Evolutionary conservation across 1,284 basidiomycete species (phyloP), one percentile per base, ranked within the genome.

Genomic region (Phylloporus sp.): DNA sequence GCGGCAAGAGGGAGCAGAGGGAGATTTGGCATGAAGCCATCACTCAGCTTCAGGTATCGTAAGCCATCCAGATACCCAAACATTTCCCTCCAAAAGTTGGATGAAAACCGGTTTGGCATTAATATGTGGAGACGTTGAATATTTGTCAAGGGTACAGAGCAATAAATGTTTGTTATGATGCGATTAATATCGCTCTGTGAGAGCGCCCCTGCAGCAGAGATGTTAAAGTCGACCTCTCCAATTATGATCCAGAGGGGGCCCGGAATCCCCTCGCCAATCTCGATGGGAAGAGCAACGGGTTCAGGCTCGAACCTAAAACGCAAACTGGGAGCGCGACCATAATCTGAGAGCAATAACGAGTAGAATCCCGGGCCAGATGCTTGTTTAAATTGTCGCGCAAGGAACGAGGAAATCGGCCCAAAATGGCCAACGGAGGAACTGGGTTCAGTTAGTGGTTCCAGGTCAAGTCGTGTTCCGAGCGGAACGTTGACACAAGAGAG

Each of bases 401-500:
- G 7, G 19, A n/a, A 25, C 8, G 57, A 39, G 6, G 23, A 20
- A 25, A 58, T 39, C 17, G 29, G 37, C 14, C 2, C 23, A 39
- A 41, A 27, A 15, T 58, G 37, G 20, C 29, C n/a, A 25, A 41
- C 15, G n/a, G 35, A 39, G 37, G n/a, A n/a, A 11, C 15, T 7
- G 15, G 15, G n/a, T 58, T 58, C 37, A 11, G 7, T 5, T 41
- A 39, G 14, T 19, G 23, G 20, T 15, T 7, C 5, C 2, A 62
- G 32, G 39, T 2, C 35, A 35, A 60, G 5, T 43, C 35, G 2
- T 41, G 41, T 41, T 41, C 19, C 23, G 19, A 19, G 25, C 23
- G 57, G 56, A n/a, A 63, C 25, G 20, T 64, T 53, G n/a, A 72
- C 1, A 20, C 60, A 55, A 53, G 62, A 53, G 27, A 72, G 39